A percentile compares a stretch with the other conserved stretches of the same genome.
phyloP scores from a whole-genome alignment of 345 rosid genomes.

The Eucalyptus pauciflora region DNA sequence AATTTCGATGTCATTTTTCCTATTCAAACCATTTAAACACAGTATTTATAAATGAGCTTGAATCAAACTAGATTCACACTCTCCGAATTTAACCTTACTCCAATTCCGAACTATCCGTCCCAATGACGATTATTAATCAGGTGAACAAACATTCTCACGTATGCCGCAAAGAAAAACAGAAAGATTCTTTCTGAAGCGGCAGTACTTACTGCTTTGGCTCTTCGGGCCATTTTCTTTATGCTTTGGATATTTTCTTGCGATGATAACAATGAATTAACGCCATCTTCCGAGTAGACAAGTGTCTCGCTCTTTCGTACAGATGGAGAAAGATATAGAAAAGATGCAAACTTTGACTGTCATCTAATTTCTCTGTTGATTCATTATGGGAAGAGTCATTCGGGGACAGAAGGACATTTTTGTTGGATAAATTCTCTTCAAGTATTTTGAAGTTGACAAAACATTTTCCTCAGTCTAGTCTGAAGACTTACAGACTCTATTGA shows the following conservation, averaged over 20 bases:
- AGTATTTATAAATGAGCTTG: not conserved
- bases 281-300: not conserved
- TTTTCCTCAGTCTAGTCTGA: no score
- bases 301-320: not conserved
- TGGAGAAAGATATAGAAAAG: not conserved
- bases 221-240: not conserved
- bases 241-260: not conserved
- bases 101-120: not conserved
- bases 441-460: no score
- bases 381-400: not conserved
- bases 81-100: not conserved
- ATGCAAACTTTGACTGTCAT: not conserved
- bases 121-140: not conserved
- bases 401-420: not conserved
- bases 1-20: not conserved
- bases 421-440: no score
- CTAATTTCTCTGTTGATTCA: not conserved
- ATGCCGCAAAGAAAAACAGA: not conserved
- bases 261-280: not conserved
- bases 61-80: not conserved
- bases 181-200: not conserved
- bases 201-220: not conserved
- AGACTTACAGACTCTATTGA: no score
- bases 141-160: not conserved
- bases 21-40: not conserved